A percentile compares a stretch with the other conserved stretches of the same genome.
These are phyloP conservation scores for Sarocladium brachiariae DNA, from an alignment of 2,329 filamentous ascomycete genomes.

Conservation along the genomic window DNA sequence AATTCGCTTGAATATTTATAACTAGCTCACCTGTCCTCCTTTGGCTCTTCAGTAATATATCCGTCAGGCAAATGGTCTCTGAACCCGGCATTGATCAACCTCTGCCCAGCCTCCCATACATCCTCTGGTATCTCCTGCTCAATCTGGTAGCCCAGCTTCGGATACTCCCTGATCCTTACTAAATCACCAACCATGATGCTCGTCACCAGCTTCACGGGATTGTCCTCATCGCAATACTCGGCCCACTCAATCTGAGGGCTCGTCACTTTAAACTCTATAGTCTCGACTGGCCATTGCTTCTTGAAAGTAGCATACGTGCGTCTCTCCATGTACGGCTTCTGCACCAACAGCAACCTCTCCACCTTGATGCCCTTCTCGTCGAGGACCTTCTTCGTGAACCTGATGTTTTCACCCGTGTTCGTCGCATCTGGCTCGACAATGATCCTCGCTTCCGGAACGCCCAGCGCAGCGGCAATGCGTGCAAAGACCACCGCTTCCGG, in stretches of 20 bases:
- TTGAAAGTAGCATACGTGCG: slow-evolving; percentile 38
- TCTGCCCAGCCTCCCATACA: slow-evolving; percentile 34
- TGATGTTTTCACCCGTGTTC: slow-evolving; percentile 42
- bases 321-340: slow-evolving; percentile 43
- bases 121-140: slow-evolving; percentile 32
- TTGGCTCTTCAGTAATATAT: background rate
- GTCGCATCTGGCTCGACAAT: slow-evolving; percentile 32
- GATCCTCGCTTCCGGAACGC: slow-evolving; percentile 31
- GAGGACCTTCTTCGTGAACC: slow-evolving; percentile 33
- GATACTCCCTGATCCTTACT: slow-evolving; percentile 35
- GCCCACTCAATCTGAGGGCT: slow-evolving; percentile 31
- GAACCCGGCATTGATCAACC: slow-evolving; percentile 32
- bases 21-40: too few relatives aligned
- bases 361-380: slow-evolving; percentile 18
- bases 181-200: slow-evolving; percentile 40
- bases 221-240: slow-evolving; percentile 34
- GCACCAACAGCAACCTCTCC: slow-evolving; percentile 32
- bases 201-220: slow-evolving; percentile 33
- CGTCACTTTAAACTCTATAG: slow-evolving; percentile 30
- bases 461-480: slow-evolving; percentile 29
- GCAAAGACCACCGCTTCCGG: slow-evolving; percentile 38
- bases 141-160: slow-evolving; percentile 35
- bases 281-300: slow-evolving; percentile 36
- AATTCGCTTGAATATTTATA: too few relatives aligned
- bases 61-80: slow-evolving; percentile 28